A percentile compares a stretch with the other conserved stretches of the same genome.
phyloP scores from a whole-genome alignment of 345 rosid species.

The Arabis alpina region DNA sequence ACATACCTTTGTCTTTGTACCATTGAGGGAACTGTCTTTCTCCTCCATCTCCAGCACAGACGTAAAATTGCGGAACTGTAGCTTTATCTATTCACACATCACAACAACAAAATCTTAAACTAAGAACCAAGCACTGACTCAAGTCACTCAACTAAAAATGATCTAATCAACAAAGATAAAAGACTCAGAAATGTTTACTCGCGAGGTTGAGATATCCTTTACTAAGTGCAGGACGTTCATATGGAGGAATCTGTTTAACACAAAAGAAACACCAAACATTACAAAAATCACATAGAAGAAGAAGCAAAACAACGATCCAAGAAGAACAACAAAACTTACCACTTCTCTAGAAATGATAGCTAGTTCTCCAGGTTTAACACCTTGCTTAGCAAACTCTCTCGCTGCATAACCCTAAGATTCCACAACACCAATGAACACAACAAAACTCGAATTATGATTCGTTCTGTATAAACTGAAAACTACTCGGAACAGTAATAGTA shows the following conservation, averaged over 20 bases:
- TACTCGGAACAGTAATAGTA: background rate
- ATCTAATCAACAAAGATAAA: conserved; percentile 3
- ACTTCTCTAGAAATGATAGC: conserved; percentile 85
- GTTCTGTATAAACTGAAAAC: background rate
- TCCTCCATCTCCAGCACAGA: conserved; percentile 91
- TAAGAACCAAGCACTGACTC: background rate
- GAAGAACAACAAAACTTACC: conserved; percentile 32
- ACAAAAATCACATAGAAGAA: background rate
- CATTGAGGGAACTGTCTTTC: conserved; percentile 80
- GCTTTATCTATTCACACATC: conserved; percentile 29
- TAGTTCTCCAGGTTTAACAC: conserved; percentile 77
- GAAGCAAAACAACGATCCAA: background rate
- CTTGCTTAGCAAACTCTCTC: conserved; percentile 76
- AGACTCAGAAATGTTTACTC: conserved; percentile 4
- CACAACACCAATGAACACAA: background rate
- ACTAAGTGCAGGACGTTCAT: conserved; percentile 97
- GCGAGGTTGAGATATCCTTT: conserved; percentile 83
- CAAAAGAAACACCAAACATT: background rate
- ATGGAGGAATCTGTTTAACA: conserved; percentile 62
- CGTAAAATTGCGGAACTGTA: conserved; percentile 72
- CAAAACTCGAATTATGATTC: background rate
- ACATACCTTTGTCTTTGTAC: conserved; percentile 65
- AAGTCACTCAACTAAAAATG: background rate
- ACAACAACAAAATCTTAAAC: conserved; percentile 9
- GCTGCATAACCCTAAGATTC: conserved; percentile 73